Percentiles rank a stretch among this genome's conserved stretches.
Evolutionary conservation across 306 rosid genomes (phyloP).

Genomic region (Trifolium subterraneum): DNA sequence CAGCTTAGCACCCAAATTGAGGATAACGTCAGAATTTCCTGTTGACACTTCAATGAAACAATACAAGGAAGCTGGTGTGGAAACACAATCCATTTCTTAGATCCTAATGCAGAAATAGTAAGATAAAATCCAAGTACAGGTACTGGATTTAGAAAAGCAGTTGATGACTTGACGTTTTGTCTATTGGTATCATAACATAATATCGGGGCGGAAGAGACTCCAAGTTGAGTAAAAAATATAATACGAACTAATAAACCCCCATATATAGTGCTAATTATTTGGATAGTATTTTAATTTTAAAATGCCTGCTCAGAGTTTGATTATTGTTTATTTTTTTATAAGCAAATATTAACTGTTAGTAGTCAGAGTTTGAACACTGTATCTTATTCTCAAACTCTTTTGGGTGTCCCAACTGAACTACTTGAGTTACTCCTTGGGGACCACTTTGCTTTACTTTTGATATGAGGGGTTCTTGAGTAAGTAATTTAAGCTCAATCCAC

Average conservation of each 20-base stretch:
- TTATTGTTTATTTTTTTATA: background rate
- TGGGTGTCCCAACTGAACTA: background rate
- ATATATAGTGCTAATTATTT: conserved; percentile 28
- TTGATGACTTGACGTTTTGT: too few species aligned
- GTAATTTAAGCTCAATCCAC: conserved; percentile 58
- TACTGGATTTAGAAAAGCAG: too few species aligned
- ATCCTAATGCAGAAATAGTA: too few species aligned
- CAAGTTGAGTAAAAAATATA: conserved; percentile 27
- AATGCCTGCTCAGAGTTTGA: conserved; percentile 20
- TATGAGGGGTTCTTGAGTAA: conserved; percentile 21
- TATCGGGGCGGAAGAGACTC: conserved; percentile 15
- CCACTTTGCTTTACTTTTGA: background rate
- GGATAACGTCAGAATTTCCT: too few species aligned
- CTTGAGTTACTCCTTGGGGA: conserved; percentile 5
- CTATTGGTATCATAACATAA: too few species aligned
- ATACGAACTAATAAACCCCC: conserved; percentile 23
- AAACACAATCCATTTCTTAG: too few species aligned
- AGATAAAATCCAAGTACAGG: too few species aligned
- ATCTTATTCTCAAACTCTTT: background rate
- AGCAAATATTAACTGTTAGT: background rate
- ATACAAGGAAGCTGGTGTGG: too few species aligned
- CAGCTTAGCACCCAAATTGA: too few species aligned
- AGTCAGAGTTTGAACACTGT: background rate
- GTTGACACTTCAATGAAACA: too few species aligned
- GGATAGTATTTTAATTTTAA: conserved; percentile 15